These are phyloP conservation scores for Solanum piurae DNA, from an alignment of 257 asterid genomes.

Conservation along the genomic window DNA sequence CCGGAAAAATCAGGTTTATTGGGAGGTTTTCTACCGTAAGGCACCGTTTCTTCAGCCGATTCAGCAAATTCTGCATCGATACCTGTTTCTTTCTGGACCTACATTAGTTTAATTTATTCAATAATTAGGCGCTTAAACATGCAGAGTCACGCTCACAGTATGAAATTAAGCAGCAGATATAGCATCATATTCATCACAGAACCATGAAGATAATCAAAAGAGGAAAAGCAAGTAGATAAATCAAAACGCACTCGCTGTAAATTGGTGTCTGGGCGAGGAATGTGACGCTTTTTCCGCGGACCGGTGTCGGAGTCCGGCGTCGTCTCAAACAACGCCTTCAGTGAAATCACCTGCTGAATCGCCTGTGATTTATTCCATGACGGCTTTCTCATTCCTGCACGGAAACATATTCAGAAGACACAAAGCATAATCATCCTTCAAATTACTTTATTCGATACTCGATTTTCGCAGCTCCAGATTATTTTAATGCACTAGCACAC, in stretches of 20 bases:
- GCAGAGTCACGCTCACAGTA: background rate
- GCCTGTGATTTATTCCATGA: slow-evolving; percentile 99
- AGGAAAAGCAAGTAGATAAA: background rate
- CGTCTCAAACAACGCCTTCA: slow-evolving; percentile 75
- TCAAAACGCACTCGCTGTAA: slow-evolving; percentile 41
- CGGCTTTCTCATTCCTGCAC: slow-evolving; percentile 91
- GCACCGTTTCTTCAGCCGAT: slow-evolving; percentile 35
- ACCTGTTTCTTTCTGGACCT: slow-evolving; percentile 44
- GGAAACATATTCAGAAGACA: background rate
- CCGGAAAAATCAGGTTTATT: slow-evolving; percentile 39
- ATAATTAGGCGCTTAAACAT: slow-evolving; percentile 6
- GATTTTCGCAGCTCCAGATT: background rate
- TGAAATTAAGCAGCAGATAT: background rate
- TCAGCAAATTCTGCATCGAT: slow-evolving; percentile 44
- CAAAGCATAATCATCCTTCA: background rate
- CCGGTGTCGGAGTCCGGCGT: slow-evolving; percentile 48
- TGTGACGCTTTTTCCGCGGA: slow-evolving; percentile 31
- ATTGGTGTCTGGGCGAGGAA: slow-evolving; percentile 27
- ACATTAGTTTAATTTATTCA: slow-evolving; percentile 12
- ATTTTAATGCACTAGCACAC: background rate
- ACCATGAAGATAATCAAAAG: background rate
- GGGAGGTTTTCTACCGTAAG: slow-evolving; percentile 26
- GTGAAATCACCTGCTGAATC: slow-evolving; percentile 94
- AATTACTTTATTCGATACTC: slow-evolving; percentile 2
- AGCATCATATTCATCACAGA: background rate